Conservation (phyloP, 192 early-diverging fungal genomes). For the Anaeromyces robustus region DNA sequence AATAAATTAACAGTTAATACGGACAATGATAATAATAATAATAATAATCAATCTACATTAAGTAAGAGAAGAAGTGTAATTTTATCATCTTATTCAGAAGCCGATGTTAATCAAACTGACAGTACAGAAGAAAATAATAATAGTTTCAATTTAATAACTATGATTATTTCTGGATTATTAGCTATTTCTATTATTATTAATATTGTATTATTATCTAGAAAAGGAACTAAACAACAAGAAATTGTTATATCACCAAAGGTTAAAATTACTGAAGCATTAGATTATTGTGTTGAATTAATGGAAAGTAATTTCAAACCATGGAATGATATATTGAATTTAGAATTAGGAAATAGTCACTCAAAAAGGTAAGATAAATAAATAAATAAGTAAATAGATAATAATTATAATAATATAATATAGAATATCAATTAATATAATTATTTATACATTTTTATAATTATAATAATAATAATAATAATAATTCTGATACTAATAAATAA, state of each 20-base stretch:
- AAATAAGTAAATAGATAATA: too few species aligned
- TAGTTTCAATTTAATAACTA: background rate
- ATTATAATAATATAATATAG: too few species aligned
- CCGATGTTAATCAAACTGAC: background rate
- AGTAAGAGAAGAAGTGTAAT: too few species aligned
- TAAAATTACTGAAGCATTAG: background rate
- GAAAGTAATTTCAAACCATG: background rate
- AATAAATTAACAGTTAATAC: too few species aligned
- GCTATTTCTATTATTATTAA: background rate
- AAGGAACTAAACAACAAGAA: background rate
- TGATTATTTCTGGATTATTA: background rate
- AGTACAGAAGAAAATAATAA: background rate
- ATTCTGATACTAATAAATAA: too few species aligned
- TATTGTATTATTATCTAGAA: background rate
- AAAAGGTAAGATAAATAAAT: background rate
- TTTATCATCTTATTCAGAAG: background rate
- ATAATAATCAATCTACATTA: too few species aligned
- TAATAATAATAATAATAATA: too few species aligned
- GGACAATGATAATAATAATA: too few species aligned
- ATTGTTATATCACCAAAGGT: background rate
- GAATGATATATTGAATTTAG: background rate
- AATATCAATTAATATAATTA: too few species aligned
- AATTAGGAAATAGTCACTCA: background rate
- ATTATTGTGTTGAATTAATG: background rate
- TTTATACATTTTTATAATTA: too few species aligned